These are phyloP conservation scores for Annulohypoxylon nitens DNA, from an alignment of 495 filamentous ascomycete genomes.

Conservation along the genomic window DNA sequence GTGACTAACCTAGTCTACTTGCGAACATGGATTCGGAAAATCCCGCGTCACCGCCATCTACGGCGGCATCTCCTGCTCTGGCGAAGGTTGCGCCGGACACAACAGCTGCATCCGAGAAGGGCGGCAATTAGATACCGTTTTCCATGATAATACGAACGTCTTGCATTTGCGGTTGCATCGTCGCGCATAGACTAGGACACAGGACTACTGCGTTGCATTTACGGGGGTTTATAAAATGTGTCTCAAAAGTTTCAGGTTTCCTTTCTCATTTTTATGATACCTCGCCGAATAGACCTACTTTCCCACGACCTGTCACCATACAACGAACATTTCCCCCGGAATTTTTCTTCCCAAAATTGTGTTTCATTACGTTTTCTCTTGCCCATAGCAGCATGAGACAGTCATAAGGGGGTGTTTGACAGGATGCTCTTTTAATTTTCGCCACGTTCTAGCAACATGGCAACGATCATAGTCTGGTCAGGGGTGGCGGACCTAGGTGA, in stretches of 20 bases:
- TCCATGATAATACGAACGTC: conserved; percentile 47
- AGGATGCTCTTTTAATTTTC: conserved; percentile 31
- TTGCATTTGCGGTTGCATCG: conserved; percentile 53
- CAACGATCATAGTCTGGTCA: conserved; percentile 9
- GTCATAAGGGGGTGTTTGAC: conserved; percentile 23
- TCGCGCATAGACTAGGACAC: conserved; percentile 55
- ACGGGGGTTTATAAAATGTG: conserved; percentile 59
- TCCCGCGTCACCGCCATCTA: conserved; percentile 73
- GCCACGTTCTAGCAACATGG: conserved; percentile 29
- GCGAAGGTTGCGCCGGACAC: conserved; percentile 73
- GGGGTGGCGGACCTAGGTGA: conserved; percentile 10
- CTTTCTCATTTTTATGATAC: conserved; percentile 59
- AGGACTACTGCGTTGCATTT: conserved; percentile 61
- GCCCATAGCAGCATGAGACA: conserved; percentile 18
- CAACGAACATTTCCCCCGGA: conserved; percentile 43
- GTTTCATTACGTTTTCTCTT: conserved; percentile 45
- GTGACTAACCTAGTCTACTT: conserved; percentile 55
- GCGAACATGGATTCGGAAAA: conserved; percentile 66
- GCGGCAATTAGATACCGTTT: conserved; percentile 51
- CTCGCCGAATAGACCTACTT: conserved; percentile 51
- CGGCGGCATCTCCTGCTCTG: conserved; percentile 68
- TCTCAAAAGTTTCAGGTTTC: conserved; percentile 59
- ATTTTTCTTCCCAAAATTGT: conserved; percentile 39
- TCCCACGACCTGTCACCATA: conserved; percentile 47
- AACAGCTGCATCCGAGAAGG: conserved; percentile 61